A percentile compares a stretch with the other conserved stretches of the same genome.
phyloP scores from a whole-genome alignment of 768 basidiomycete species.

The Dentipellis sp. region DNA sequence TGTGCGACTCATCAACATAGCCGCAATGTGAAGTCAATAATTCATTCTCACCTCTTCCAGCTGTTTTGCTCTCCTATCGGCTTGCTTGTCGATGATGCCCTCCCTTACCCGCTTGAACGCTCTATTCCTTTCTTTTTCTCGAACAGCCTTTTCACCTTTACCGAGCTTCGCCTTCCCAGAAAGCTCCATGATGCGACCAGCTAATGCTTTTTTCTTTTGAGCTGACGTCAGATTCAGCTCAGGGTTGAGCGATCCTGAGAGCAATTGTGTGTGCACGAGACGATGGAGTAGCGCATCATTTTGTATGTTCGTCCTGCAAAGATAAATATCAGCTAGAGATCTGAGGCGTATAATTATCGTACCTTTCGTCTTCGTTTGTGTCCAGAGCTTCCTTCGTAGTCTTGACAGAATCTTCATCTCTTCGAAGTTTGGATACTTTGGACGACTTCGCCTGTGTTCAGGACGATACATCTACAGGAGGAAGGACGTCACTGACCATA shows the following conservation, averaged over 20 bases:
- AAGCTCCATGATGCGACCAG: conserved; percentile 70
- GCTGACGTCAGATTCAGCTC: conserved; percentile 57
- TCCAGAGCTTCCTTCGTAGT: neutral
- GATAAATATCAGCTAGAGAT: neutral
- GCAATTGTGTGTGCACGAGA: conserved; percentile 68
- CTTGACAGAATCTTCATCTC: conserved; percentile 19
- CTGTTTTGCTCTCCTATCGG: conserved; percentile 39
- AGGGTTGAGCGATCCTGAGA: conserved; percentile 63
- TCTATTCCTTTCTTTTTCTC: conserved; percentile 55
- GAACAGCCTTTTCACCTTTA: conserved; percentile 57
- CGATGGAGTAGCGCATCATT: conserved; percentile 76
- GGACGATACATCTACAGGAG: neutral
- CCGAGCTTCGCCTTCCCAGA: conserved; percentile 62
- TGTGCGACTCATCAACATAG: conserved; percentile 20
- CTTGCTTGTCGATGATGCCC: conserved; percentile 55
- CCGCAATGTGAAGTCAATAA: neutral
- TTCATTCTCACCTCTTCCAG: conserved; percentile 54
- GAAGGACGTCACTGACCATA: neutral
- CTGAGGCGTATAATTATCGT: conserved; percentile 15
- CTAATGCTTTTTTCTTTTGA: conserved; percentile 62
- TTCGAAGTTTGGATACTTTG: conserved; percentile 54
- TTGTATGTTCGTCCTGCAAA: conserved; percentile 54
- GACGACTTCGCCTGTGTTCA: conserved; percentile 48
- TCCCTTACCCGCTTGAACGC: conserved; percentile 67
- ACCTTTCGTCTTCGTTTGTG: conserved; percentile 16